These are phyloP conservation scores for Hortiboletus campestris DNA, from an alignment of 768 basidiomycete species.

Conservation along the genomic window DNA sequence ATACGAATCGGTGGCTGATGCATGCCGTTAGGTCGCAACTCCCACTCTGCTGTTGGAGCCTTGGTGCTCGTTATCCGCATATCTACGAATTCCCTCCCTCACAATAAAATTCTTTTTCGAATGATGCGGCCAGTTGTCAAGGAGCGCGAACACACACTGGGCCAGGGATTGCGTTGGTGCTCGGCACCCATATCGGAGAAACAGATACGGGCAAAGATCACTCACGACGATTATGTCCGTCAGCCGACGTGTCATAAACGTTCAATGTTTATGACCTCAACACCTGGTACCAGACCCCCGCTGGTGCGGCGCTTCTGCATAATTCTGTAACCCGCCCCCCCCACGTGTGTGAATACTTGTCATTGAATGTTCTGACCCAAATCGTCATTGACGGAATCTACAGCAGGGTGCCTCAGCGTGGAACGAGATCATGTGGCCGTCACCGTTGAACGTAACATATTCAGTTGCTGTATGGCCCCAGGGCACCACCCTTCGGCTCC, in stretches of 20 bases:
- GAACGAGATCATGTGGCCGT: background rate
- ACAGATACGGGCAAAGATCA: background rate
- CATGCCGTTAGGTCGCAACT: background rate
- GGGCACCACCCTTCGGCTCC: background rate
- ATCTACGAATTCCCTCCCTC: background rate
- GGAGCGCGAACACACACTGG: background rate
- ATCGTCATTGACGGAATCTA: no score
- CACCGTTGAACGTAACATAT: background rate
- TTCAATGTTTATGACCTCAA: background rate
- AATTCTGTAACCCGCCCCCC: background rate
- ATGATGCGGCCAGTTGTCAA: background rate
- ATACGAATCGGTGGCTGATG: background rate
- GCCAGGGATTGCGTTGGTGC: no score
- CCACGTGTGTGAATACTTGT: background rate
- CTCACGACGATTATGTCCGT: background rate
- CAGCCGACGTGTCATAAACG: background rate
- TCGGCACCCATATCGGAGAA: background rate
- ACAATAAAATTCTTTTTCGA: background rate
- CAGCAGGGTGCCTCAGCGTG: no score
- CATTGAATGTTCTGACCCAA: slow-evolving; percentile 3
- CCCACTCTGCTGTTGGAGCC: background rate
- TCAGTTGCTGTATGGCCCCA: no score
- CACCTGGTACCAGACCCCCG: background rate
- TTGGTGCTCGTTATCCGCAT: background rate
- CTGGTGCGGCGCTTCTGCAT: background rate